Evolutionary conservation across 768 basidiomycete genomes (phyloP).

Genomic region (Paxillus involutus): DNA sequence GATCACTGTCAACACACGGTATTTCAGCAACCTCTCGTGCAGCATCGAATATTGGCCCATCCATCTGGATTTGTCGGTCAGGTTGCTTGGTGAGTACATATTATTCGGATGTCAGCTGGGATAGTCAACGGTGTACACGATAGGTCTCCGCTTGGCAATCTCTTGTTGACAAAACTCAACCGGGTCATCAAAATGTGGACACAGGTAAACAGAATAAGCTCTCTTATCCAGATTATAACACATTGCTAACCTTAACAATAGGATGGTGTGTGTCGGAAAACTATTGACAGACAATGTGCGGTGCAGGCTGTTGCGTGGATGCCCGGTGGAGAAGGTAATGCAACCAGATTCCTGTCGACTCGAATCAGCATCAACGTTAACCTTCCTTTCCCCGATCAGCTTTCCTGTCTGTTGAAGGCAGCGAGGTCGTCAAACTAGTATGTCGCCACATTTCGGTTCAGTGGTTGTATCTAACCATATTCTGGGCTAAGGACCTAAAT

Average conservation of each 20-base stretch:
- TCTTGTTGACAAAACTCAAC: conserved; percentile 62
- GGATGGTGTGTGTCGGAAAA: conserved; percentile 69
- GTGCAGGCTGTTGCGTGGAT: conserved; percentile 73
- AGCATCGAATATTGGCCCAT: conserved; percentile 65
- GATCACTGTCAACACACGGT: conserved; percentile 32
- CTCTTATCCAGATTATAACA: background rate
- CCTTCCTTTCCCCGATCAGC: conserved; percentile 33
- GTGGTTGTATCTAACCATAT: conserved; percentile 5
- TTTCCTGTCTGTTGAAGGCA: conserved; percentile 72
- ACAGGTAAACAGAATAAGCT: conserved; percentile 39
- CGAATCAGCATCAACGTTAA: background rate
- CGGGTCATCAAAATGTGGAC: conserved; percentile 74
- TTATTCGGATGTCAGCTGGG: background rate
- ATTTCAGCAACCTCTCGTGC: conserved; percentile 42
- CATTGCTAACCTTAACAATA: conserved; percentile 20
- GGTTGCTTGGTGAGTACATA: conserved; percentile 59
- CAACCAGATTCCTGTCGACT: background rate
- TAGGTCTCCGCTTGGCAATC: conserved; percentile 65
- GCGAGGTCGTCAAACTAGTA: conserved; percentile 59
- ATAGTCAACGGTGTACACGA: background rate
- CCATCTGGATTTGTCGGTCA: conserved; percentile 73
- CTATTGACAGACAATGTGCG: conserved; percentile 53
- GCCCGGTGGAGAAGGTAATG: conserved; percentile 57
- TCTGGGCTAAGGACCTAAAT: conserved; percentile 46
- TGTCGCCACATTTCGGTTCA: conserved; percentile 11